Evolutionary conservation across 2,329 filamentous ascomycete genomes (phyloP).

Genomic region (Monosporascus sp.): DNA sequence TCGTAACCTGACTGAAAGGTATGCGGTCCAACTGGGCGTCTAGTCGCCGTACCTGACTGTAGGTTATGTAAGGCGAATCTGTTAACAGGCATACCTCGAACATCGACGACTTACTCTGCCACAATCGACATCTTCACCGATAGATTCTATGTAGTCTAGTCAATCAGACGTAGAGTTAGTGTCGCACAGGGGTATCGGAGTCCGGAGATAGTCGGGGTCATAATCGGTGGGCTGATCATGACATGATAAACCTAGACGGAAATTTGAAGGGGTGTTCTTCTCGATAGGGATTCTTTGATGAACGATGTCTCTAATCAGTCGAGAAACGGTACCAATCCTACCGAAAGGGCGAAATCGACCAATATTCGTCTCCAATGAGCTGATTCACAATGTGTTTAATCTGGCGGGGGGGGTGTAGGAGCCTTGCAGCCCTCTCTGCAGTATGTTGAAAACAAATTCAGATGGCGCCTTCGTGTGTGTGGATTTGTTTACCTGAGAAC

Average conservation of each 20-base stretch:
- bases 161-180: neutral
- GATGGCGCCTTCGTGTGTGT: no score
- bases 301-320: neutral
- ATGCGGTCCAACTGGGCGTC: constrained; percentile 63
- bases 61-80: constrained; percentile 8
- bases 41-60: constrained; percentile 55
- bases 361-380: neutral
- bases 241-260: neutral
- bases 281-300: neutral
- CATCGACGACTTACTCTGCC: constrained; percentile 36
- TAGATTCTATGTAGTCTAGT: neutral
- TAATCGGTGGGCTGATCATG: neutral
- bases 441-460: no score
- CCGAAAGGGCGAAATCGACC: neutral
- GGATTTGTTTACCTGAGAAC: no score
- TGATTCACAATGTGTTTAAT: neutral
- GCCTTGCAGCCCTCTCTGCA: no score
- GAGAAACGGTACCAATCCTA: neutral
- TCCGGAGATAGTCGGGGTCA: neutral
- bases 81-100: neutral
- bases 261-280: neutral
- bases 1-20: constrained; percentile 40
- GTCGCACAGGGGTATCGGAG: neutral
- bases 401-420: neutral
- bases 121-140: constrained; percentile 39